phyloP scores from a whole-genome alignment of 345 rosid species.

The Salix koriyanagi region DNA sequence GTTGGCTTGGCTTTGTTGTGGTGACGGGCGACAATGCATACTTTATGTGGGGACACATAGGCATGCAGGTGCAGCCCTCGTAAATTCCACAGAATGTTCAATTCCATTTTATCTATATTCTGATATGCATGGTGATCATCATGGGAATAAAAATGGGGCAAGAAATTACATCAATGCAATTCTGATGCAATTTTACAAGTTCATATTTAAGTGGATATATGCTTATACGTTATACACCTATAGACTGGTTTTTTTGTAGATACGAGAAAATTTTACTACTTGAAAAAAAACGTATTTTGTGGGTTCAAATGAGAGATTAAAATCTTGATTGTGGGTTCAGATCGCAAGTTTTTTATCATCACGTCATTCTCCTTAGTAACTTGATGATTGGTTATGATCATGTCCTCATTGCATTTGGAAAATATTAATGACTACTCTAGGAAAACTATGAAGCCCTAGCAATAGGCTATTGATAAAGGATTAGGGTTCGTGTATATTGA shows the following conservation, averaged over 20 bases:
- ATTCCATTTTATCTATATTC: neutral
- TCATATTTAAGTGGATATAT: neutral
- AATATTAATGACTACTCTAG: neutral
- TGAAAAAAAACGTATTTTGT: too few relatives aligned
- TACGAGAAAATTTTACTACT: too few relatives aligned
- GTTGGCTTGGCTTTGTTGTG: neutral
- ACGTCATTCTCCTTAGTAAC: fast-evolving
- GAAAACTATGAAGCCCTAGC: too few relatives aligned
- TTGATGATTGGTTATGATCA: neutral
- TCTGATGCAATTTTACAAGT: neutral
- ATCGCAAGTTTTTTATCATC: too few relatives aligned
- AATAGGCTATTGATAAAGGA: neutral
- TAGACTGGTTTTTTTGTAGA: too few relatives aligned
- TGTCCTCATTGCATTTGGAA: neutral
- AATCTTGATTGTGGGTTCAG: too few relatives aligned
- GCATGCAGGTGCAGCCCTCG: neutral
- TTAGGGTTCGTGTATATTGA: neutral
- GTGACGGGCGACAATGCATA: conserved; percentile 15
- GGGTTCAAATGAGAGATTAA: too few relatives aligned
- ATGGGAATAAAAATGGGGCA: neutral
- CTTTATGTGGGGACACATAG: conserved; percentile 20
- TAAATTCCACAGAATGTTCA: neutral
- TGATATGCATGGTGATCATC: neutral
- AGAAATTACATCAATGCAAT: neutral
- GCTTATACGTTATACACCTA: too few relatives aligned